Conservation (phyloP, 495 filamentous ascomycete species). For the Gamarada debralockiae region DNA sequence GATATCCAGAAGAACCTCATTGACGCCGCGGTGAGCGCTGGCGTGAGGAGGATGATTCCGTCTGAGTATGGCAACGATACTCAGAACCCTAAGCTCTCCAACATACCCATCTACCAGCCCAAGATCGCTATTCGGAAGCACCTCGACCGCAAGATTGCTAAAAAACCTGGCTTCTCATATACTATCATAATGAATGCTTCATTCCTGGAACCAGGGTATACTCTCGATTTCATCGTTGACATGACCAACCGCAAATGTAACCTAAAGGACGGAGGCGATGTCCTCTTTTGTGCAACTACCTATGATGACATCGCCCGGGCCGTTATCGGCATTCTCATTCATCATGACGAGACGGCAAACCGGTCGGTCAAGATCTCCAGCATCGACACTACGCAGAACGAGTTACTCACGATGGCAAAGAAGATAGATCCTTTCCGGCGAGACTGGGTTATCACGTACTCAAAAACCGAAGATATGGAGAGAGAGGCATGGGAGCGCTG, state of each 20-base stretch:
- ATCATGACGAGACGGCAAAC: slow-evolving; percentile 44
- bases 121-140: slow-evolving; percentile 39
- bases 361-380: slow-evolving; percentile 36
- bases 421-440: too few species aligned
- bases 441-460: too few species aligned
- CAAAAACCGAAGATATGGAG: too few species aligned
- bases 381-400: slow-evolving; percentile 33
- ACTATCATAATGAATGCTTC: slow-evolving; percentile 36
- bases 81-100: slow-evolving; percentile 25
- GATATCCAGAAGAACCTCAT: slow-evolving; percentile 43
- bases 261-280: slow-evolving; percentile 40
- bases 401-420: slow-evolving; percentile 34
- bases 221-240: slow-evolving; percentile 33
- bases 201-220: slow-evolving; percentile 43
- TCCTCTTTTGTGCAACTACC: slow-evolving; percentile 33
- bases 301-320: slow-evolving; percentile 35
- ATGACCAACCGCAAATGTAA: slow-evolving; percentile 25
- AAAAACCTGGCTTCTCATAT: slow-evolving; percentile 35
- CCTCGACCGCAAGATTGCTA: slow-evolving; percentile 30
- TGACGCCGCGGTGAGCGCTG: slow-evolving; percentile 55
- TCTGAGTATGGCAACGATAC: slow-evolving; percentile 57
- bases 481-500: too few species aligned
- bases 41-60: slow-evolving; percentile 57
- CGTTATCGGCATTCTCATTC: slow-evolving; percentile 33
- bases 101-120: slow-evolving; percentile 33